Evolutionary conservation across 352 stramenopile genomes (phyloP).

Genomic region (Peronospora destructor): DNA sequence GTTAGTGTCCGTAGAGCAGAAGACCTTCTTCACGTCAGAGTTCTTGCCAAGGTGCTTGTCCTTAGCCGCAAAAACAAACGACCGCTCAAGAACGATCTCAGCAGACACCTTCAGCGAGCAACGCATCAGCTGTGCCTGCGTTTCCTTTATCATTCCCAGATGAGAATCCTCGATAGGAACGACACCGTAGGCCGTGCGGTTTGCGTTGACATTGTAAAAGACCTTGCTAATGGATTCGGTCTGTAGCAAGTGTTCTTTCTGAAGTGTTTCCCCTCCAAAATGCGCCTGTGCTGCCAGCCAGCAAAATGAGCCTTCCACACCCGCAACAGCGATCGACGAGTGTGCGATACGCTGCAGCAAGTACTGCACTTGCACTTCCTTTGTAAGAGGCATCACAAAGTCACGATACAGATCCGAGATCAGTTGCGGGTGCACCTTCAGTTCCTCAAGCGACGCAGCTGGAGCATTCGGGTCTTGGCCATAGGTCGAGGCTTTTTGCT

Average conservation of each 20-base stretch:
- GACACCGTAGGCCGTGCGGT: constrained; percentile 78
- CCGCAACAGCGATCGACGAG: constrained; percentile 63
- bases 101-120: constrained; percentile 74
- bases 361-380: constrained; percentile 96
- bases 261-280: constrained; percentile 45
- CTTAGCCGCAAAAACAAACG: constrained; percentile 64
- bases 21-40: constrained; percentile 52
- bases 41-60: constrained; percentile 37
- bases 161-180: constrained; percentile 84
- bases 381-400: constrained; percentile 98
- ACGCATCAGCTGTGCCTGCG: constrained; percentile 60
- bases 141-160: constrained; percentile 83
- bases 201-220: constrained; percentile 73
- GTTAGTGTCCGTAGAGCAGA: constrained; percentile 50
- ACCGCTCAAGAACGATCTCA: constrained; percentile 61
- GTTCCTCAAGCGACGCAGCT: constrained; percentile 30
- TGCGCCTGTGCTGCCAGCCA: constrained; percentile 64
- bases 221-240: constrained; percentile 63
- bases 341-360: constrained; percentile 79
- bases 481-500: constrained; percentile 96
- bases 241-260: constrained; percentile 46
- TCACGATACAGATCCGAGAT: constrained; percentile 96
- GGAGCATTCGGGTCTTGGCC: constrained; percentile 74
- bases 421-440: constrained; percentile 93
- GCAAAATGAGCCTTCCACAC: constrained; percentile 66